Evolutionary conservation across 768 basidiomycete species (phyloP).

Genomic region (Lactifluus volemus): DNA sequence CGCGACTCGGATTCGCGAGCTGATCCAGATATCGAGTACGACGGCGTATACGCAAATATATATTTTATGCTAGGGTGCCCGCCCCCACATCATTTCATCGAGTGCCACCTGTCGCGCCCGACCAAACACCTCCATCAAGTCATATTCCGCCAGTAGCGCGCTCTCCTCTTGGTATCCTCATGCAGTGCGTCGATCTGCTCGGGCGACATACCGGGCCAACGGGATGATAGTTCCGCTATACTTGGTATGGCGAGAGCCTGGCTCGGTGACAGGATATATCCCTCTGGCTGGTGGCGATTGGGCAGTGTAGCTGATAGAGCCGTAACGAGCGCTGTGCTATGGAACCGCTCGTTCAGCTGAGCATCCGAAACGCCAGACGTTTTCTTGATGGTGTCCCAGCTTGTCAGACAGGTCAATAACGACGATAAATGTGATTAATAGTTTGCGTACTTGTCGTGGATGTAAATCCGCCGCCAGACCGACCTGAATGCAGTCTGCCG

Average conservation of each 20-base stretch:
- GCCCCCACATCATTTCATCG: constrained; percentile 37
- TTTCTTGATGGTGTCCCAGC: constrained; percentile 71
- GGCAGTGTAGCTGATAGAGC: constrained; percentile 46
- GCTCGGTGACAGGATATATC: constrained; percentile 46
- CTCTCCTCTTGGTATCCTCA: constrained; percentile 53
- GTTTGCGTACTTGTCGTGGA: constrained; percentile 67
- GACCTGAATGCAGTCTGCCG: constrained; percentile 60
- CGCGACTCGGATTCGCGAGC: constrained; percentile 21
- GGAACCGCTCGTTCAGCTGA: constrained; percentile 63
- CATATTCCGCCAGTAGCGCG: constrained; percentile 43
- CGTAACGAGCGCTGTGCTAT: constrained; percentile 63
- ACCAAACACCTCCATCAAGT: constrained; percentile 52
- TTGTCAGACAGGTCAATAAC: constrained; percentile 26
- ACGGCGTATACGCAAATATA: background rate
- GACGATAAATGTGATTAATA: background rate
- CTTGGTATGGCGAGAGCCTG: constrained; percentile 54
- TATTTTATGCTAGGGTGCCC: background rate
- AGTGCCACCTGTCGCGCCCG: constrained; percentile 55
- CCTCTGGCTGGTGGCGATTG: constrained; percentile 34
- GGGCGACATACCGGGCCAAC: constrained; percentile 65
- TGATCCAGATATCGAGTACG: constrained; percentile 7
- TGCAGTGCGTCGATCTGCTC: constrained; percentile 54
- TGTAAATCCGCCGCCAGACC: constrained; percentile 82
- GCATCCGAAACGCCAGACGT: constrained; percentile 71
- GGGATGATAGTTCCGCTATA: constrained; percentile 49